Base-by-base conservation (phyloP, 345 rosid species). In the Melastoma malabathricum region DNA sequence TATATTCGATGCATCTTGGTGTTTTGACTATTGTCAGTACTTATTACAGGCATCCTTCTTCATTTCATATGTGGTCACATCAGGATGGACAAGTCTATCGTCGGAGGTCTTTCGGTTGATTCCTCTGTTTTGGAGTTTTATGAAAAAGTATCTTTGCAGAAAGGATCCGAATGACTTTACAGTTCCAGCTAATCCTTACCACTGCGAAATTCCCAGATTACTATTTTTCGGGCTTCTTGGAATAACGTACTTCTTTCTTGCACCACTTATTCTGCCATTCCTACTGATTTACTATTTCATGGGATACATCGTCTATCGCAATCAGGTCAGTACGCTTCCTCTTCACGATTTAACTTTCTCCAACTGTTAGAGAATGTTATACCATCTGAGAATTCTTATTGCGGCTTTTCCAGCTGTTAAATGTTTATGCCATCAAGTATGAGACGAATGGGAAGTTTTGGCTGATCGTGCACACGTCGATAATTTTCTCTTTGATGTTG, bases 1-100 rank as follows among this genome's bases (percentile, higher is more conserved):
- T 34, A 34, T 9, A 34, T 34, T 7, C 12, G 10, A 34, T 34
- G 41, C 41, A 34, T 6, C 9, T 34, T 34, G 41, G 41, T 34
- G 41, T 52, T 12, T 22, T 34, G 15, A 23, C 23, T 47, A 34
- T 57, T 69, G 49, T 51, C 59, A 50, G 43, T 49, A 59, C 29
- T 51, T 57, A 61, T 38, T 69, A 62, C 59, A 90, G 92, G 96
- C 98, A 20, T 78, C 96, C 22, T 86, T 86, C 69, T 90, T 86
- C 73, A 84, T 90, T 46, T 78, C 96, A 31, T 90, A 84, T 64
- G 94, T 86, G 34, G 89, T 90, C 68, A 86, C 96, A 22, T 80
- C 87, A 59, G 94, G 96, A 62, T 86, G 98, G 94, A 86, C 98
- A 48, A 74, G 81, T 60, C 56, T 82, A 61, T 82, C 92, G 51